Base-by-base conservation (phyloP, 768 basidiomycete species). In the Lactarius hengduanensis region DNA sequence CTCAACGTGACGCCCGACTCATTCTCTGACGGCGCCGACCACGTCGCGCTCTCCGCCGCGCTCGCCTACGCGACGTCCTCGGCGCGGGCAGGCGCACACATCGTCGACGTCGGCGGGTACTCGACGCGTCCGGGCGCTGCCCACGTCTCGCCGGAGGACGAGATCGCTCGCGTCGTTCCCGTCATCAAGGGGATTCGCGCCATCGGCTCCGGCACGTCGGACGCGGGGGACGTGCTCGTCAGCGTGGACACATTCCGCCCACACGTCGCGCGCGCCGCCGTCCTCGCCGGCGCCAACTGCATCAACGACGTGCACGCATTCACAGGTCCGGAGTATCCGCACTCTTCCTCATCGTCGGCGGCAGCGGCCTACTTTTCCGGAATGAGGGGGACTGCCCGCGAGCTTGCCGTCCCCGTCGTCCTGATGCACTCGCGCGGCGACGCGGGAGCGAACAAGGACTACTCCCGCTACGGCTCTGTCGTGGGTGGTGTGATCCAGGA, bases 381-480 rank as follows among this genome's bases (percentile, higher is more conserved):
- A 61, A 91, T 96, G 91, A 86, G 89, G 61, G 66, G 73, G n/a
- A 74, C 87, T 30, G 87, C 89, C 34, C 81, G 87, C 41, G 78
- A 83, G 36, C 78, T 86, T 54, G 83, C 83, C 6, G 90, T 90
- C 0, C 96, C 95, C 0, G 88, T 95, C 58, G 79, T 98, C 11
- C 76, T 98, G 65, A 98, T 98, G 96, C 96, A 99, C 76, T 94
- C 93, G 0, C 81, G 95, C 4, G 95, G 93, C 0, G 90, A 92
- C 63, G 91, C 92, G 0, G 86, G 88, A 18, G 71, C 80, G 68
- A 83, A 94, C 80, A 92, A 92, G 78, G 81, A 87, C 68, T 88
- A 88, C 71, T 72, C 70, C 18, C 70, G 61, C 62, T 84, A 88
- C 73, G 68, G 54, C 11, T 57, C 66, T 0, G 85, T 94, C 5